These are phyloP conservation scores for Ceratonia siliqua DNA, from an alignment of 306 rosid genomes.

Conservation along the genomic window DNA sequence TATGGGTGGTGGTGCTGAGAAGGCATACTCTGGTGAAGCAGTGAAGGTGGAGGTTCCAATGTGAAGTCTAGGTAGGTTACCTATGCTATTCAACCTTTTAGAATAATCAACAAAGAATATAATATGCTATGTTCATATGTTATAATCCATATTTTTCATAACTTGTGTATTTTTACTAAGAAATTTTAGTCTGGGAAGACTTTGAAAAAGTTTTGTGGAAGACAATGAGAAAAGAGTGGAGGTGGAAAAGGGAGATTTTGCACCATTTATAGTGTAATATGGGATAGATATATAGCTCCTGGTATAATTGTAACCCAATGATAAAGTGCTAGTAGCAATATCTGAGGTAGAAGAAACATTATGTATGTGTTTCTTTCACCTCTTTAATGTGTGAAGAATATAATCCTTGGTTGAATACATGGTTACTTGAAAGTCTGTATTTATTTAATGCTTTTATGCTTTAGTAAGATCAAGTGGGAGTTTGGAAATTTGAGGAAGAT, in stretches of 20 bases:
- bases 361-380: background rate
- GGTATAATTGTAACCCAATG: slow-evolving; percentile 19
- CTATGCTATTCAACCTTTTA: too few species aligned
- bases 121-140: background rate
- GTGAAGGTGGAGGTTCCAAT: slow-evolving; percentile 25
- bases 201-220: background rate
- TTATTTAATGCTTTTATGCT: background rate
- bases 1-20: slow-evolving; percentile 25
- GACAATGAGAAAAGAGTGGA: background rate
- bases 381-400: too few species aligned
- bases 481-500: background rate
- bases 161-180: background rate
- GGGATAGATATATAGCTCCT: background rate
- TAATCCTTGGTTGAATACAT: too few species aligned
- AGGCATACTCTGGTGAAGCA: slow-evolving; percentile 29
- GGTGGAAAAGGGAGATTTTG: background rate
- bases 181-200: background rate
- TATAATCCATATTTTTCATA: background rate
- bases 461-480: background rate
- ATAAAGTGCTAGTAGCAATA: slow-evolving; percentile 4
- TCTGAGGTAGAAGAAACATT: slow-evolving; percentile 16
- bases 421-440: too few species aligned
- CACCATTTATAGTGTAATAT: slow-evolving; percentile 17
- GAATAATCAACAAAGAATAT: too few species aligned
- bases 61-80: slow-evolving; percentile 48